A percentile compares a stretch with the other conserved stretches of the same genome.
Conservation (phyloP, 192 early-diverging fungal species). For the Gryganskiella cystojenkinii region DNA sequence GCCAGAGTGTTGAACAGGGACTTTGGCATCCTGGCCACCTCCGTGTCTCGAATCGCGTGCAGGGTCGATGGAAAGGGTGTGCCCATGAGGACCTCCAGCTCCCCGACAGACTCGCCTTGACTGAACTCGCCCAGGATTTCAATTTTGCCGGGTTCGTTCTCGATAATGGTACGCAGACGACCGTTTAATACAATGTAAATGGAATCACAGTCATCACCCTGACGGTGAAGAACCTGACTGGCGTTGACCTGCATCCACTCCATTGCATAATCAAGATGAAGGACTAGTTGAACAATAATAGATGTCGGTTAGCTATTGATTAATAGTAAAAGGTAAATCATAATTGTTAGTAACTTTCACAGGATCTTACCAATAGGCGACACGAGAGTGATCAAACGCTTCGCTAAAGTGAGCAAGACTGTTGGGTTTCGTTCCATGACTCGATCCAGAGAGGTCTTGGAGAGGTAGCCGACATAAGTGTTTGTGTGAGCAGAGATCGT, state of each 20-base stretch:
- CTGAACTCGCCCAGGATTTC: constrained; percentile 94
- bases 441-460: constrained; percentile 84
- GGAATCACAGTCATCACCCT: constrained; percentile 87
- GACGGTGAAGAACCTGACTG: constrained; percentile 91
- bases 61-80: constrained; percentile 82
- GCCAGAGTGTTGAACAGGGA: constrained; percentile 95
- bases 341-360: neutral
- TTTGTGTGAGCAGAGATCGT: constrained; percentile 83
- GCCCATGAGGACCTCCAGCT: constrained; percentile 88
- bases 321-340: constrained; percentile 1
- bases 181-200: constrained; percentile 96
- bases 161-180: constrained; percentile 87
- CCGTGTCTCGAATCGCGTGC: constrained; percentile 97
- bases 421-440: constrained; percentile 88
- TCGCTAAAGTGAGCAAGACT: constrained; percentile 87
- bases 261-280: constrained; percentile 85
- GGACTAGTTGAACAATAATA: constrained; percentile 40
- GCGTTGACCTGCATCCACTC: constrained; percentile 97
- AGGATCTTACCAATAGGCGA: constrained; percentile 78
- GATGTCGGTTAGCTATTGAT: neutral
- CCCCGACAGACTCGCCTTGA: constrained; percentile 95
- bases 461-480: constrained; percentile 88
- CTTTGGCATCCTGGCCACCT: constrained; percentile 95
- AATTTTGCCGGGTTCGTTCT: constrained; percentile 71
- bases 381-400: constrained; percentile 82